Percentiles rank a stretch among this genome's conserved stretches.
These are phyloP conservation scores for Neurospora sp. DNA, from an alignment of 495 filamentous ascomycete species.

Conservation along the genomic window DNA sequence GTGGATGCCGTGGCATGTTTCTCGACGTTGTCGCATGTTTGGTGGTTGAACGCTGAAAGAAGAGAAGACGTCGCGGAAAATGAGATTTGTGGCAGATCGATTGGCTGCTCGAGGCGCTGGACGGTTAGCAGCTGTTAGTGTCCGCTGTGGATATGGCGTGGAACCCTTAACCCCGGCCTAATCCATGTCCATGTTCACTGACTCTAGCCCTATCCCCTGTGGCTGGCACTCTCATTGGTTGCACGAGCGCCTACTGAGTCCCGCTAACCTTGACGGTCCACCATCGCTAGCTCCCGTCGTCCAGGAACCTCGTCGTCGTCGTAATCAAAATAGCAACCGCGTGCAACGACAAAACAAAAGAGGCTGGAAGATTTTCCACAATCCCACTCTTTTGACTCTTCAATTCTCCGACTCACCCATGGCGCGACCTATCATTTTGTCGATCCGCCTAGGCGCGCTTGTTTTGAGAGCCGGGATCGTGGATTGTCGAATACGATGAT, in stretches of 20 bases:
- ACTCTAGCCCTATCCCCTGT: neutral
- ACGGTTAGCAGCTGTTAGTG: neutral
- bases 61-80: neutral
- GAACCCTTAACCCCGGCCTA: neutral
- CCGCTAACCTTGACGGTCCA: neutral
- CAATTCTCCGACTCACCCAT: neutral
- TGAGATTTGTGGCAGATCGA: neutral
- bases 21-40: neutral
- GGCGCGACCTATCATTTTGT: neutral
- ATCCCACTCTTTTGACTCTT: neutral
- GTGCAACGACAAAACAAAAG: neutral
- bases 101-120: neutral
- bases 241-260: conserved; percentile 9
- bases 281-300: neutral
- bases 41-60: neutral
- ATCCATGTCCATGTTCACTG: neutral
- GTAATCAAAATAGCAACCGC: neutral
- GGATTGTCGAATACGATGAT: neutral
- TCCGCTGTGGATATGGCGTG: neutral
- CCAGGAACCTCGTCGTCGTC: neutral
- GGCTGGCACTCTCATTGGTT: conserved; percentile 3
- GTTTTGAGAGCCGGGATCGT: neutral
- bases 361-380: neutral
- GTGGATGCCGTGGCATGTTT: neutral
- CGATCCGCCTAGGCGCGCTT: neutral